Evolutionary conservation across 495 filamentous ascomycete genomes (phyloP), one percentile per base, ranked within the genome.

Genomic region (Daldinia childiae): DNA sequence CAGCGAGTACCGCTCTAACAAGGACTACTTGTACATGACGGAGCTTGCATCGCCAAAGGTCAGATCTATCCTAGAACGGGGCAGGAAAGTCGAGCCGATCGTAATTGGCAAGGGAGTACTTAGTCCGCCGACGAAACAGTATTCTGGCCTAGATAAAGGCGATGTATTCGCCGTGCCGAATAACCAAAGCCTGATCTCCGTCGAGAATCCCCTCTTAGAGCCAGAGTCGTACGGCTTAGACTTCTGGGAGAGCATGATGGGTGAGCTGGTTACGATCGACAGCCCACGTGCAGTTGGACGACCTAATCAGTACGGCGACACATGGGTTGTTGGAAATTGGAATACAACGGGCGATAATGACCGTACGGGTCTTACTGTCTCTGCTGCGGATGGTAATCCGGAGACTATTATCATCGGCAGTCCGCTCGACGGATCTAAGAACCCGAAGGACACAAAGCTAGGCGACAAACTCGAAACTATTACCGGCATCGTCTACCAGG

Each of bases 221-320:
- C 87, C 88, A 3, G 75, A 79, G 4, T 65, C 79, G 56, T 89
- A 87, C 66, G 88, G 88, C 1, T 69, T 90, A 56, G 88, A 90
- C 74, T 90, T 90, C 71, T 90, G 88, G 88, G 84, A 90, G 80
- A 86, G 83, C 57, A 69, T 90, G 58, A 82, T 72, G 60, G 88
- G 88, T 19, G 88, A 90, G 72, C 70, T 88, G 29, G 87, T 90
- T 11, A 87, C 81, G 0, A 73, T 90, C 30, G 78, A 78, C 57
- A 80, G 71, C 2, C 80, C 88, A 3, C 80, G 64, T 1, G 84
- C 83, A 6, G 73, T 89, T 45, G 74, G 81, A 21, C 81, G 79
- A 60, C 82, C 87, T 4, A 90, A 86, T 68, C 80, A 76, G 68
- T 90, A 85, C 71, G 86, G 89, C 15, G 89, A 91, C 60, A 85